A percentile compares a stretch with the other conserved stretches of the same genome.
phyloP scores from a whole-genome alignment of 148 eudicot genomes.

The Cornus controversa region DNA sequence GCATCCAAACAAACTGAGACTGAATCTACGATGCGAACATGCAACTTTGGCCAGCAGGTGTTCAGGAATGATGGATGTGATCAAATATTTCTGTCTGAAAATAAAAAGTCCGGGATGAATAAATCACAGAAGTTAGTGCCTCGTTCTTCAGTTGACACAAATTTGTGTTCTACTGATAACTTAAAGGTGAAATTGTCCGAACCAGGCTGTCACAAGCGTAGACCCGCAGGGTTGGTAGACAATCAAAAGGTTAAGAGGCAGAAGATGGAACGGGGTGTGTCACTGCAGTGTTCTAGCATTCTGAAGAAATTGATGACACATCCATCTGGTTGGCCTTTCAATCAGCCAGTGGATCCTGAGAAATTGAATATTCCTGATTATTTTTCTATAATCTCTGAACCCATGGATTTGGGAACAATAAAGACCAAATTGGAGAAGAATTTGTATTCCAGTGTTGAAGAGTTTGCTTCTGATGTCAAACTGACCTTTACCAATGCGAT shows the following conservation, averaged over 20 bases:
- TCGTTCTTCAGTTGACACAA: not conserved
- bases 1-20: conserved; percentile 16
- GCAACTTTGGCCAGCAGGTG: conserved; percentile 6
- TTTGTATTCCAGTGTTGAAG: conserved; percentile 47
- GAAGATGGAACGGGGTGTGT: conserved; percentile 54
- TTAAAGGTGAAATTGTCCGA: conserved; percentile 17
- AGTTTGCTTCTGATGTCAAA: conserved; percentile 73
- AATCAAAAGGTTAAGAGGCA: conserved; percentile 40
- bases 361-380: conserved; percentile 65
- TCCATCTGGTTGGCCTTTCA: conserved; percentile 37
- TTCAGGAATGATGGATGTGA: conserved; percentile 5
- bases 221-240: conserved; percentile 25
- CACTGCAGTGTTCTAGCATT: conserved; percentile 43
- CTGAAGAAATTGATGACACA: conserved; percentile 52
- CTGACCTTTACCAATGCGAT: conserved; percentile 85
- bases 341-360: conserved; percentile 71
- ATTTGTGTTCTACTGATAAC: conserved; percentile 17
- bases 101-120: conserved; percentile 2
- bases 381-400: conserved; percentile 53
- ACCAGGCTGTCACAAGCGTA: conserved; percentile 42
- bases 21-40: conserved; percentile 7
- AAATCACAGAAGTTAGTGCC: conserved; percentile 13
- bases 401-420: conserved; percentile 96
- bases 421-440: conserved; percentile 40
- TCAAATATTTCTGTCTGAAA: too few species aligned